Percentiles rank a stretch among this genome's conserved stretches.
phyloP scores from a whole-genome alignment of 352 stramenopile genomes.

The Globisporangium radiosum region DNA sequence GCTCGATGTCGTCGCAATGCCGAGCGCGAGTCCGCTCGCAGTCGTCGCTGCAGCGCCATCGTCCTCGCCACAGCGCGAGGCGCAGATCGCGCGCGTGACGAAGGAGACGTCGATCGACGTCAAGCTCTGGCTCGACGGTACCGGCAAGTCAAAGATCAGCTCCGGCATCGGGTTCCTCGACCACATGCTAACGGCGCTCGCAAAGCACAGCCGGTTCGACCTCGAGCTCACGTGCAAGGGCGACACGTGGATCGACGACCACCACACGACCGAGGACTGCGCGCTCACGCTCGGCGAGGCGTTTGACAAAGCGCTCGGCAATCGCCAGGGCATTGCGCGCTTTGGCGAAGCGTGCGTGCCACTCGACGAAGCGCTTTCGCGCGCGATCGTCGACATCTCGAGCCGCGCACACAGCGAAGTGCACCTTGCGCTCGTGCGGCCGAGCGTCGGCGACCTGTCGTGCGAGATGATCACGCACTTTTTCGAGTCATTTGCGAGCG shows the following conservation, averaged over 20 bases:
- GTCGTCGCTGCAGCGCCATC: background rate
- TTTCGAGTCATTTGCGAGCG: constrained; percentile 91
- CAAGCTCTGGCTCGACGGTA: constrained; percentile 82
- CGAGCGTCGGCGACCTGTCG: constrained; percentile 83
- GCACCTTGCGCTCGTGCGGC: constrained; percentile 78
- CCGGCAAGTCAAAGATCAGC: constrained; percentile 74
- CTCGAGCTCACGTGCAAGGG: constrained; percentile 86
- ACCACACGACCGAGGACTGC: constrained; percentile 95
- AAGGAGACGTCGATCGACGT: constrained; percentile 95
- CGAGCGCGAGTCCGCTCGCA: background rate
- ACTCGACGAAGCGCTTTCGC: constrained; percentile 87
- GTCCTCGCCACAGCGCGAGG: constrained; percentile 19
- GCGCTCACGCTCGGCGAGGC: constrained; percentile 90
- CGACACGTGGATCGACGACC: constrained; percentile 95
- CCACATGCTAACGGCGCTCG: constrained; percentile 86
- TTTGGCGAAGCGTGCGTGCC: constrained; percentile 86
- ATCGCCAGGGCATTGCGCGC: constrained; percentile 81
- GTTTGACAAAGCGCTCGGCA: constrained; percentile 89
- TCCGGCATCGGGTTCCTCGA: constrained; percentile 92
- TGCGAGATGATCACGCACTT: constrained; percentile 96
- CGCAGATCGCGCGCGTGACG: constrained; percentile 71
- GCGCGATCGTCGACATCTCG: constrained; percentile 93
- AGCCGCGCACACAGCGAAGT: constrained; percentile 90
- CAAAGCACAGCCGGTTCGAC: constrained; percentile 89
- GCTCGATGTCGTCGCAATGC: constrained; percentile 62